Base-by-base conservation (phyloP, 257 asterid genomes). In the Nyctanthes arbortristis region DNA sequence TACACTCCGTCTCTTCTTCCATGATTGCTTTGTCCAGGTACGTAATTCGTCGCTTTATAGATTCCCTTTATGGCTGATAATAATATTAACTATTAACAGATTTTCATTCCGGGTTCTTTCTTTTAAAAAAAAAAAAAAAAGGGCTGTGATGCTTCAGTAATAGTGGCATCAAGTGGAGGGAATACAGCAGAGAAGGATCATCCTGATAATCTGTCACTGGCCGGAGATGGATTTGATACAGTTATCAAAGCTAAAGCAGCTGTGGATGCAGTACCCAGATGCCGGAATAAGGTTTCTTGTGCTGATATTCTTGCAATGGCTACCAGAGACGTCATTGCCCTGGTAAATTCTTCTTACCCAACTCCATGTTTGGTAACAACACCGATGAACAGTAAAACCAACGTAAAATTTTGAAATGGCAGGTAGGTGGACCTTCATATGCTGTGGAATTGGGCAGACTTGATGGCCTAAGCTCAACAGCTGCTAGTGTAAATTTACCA, bases 151-250 rank as follows among this genome's bases (percentile, higher is more conserved):
- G 98, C 98, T 5, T 93, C 98, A 0, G 75, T 82, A 7, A 78
- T 93, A 6, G 47, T 93, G 35, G 89, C 92, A 16, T 90, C 98
- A 8, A 79, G 88, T 0, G 56, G 75, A 9, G 78, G 78, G 4
- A 90, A 88, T 61, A 84, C 40, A 65, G 96, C 98, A 0, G 98
- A 93, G 69, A 93, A 88, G 80, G 98, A 93, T 70, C 84, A 88
- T 52, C 84, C 89, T 0, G 97, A 90, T 66, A 93, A 93, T 54
- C 63, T 90, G n/a, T 93, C 98, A 1, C 72, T 93, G 3, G 98
- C 98, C n/a, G 98, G 98, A 73, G 98, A 93, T 30, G 98, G 98
- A 28, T 93, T 93, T 61, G 98, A 93, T 75, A 78, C 96, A 0
- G 91, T 93, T 2, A 75, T 90, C 66, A 93, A 87, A 70, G 98